Percentiles rank a stretch among this genome's conserved stretches.
These are phyloP conservation scores for Amanita thiersii DNA, from an alignment of 768 basidiomycete genomes.

Conservation along the genomic window DNA sequence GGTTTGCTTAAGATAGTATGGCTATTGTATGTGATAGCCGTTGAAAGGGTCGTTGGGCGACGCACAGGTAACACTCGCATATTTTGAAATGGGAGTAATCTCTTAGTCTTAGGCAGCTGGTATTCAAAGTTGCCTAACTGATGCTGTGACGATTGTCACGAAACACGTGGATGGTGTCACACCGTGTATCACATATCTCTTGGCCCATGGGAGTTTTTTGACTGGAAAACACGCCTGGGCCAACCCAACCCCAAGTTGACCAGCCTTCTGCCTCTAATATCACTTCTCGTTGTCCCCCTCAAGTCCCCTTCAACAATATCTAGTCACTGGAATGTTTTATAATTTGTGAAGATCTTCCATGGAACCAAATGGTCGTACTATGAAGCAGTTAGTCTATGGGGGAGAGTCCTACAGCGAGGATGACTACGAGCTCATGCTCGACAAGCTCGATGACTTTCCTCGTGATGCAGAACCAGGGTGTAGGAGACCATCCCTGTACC, in stretches of 20 bases:
- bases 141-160: background rate
- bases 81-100: background rate
- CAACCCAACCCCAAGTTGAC: no score
- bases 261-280: background rate
- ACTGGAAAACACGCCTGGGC: no score
- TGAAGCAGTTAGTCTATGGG: slow-evolving; percentile 8
- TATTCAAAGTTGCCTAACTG: background rate
- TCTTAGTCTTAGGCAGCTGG: background rate
- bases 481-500: slow-evolving; percentile 5
- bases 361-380: background rate
- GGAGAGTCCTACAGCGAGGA: slow-evolving; percentile 7
- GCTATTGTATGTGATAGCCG: background rate
- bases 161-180: no score
- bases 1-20: background rate
- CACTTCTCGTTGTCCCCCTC: background rate
- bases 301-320: background rate
- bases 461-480: slow-evolving; percentile 1
- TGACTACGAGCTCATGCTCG: slow-evolving; percentile 5
- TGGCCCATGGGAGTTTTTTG: no score
- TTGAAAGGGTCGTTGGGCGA: background rate
- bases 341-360: background rate
- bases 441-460: slow-evolving; percentile 6
- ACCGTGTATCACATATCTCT: no score
- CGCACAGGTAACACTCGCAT: background rate
- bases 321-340: background rate